Evolutionary conservation across 768 basidiomycete species (phyloP), one percentile per base, ranked within the genome.

Genomic region (Dendrothele bispora): DNA sequence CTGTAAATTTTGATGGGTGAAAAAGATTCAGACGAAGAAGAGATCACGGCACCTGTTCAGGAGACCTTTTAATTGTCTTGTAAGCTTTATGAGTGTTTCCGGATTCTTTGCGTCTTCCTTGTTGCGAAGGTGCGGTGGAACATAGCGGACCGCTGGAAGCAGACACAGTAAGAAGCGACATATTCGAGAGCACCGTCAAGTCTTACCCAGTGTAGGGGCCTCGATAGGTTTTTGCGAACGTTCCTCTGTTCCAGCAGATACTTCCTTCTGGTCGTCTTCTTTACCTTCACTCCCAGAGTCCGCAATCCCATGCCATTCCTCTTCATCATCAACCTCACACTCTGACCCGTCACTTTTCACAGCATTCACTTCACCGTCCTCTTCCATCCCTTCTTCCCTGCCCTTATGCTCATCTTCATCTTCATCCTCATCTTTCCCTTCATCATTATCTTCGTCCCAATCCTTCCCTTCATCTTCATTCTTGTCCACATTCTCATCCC

Each of bases 81-180:
- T 79, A 28, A 97, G 72, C 64, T 87, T 89, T 11, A 72, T 52
- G 21, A 69, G 58, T 14, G 65, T 65, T 30, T 73, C 72, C 2
- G 74, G 69, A n/a, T 62, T 56, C 17, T 63, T 17, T 63, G 60
- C 51, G 57, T 54, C 20, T 54, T 50, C 30, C 61, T 58, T 6
- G 45, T 77, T 74, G 26, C 91, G 79, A 2, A 92, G 67, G 56
- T 89, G 83, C 1, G 94, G 92, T 1, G 93, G 92, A n/a, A 94
- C 64, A 60, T 95, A 97, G 21, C 77, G 74, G 5, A 71, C 60
- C 20, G 63, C 77, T 75, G 50, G 28, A 43, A 28, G 36, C 7
- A 30, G 27, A 14, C 25, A 39, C 43, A 36, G 54, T 37, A 29
- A 42, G 54, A 48, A 42, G n/a, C n/a, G n/a, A n/a, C n/a, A n/a